phyloP scores from a whole-genome alignment of 495 filamentous ascomycete species.

The Aspergillus carlsbadensis region DNA sequence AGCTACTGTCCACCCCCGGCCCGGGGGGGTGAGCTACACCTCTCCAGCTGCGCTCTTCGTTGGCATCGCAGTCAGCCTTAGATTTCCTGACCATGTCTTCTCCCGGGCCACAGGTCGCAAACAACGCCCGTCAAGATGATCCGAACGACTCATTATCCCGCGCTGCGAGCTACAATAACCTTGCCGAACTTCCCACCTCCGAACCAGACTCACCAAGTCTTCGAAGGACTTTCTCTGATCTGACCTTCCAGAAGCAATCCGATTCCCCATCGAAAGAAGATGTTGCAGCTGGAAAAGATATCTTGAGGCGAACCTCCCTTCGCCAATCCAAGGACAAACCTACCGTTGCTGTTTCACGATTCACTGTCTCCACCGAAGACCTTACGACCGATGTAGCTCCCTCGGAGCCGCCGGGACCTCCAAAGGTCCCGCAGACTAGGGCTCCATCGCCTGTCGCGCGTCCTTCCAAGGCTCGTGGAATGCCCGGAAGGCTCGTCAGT shows the following conservation, averaged over 20 bases:
- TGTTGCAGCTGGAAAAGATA: constrained; percentile 46
- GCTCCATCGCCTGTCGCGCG: constrained; percentile 40
- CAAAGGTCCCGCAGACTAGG: constrained; percentile 32
- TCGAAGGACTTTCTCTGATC: constrained; percentile 47
- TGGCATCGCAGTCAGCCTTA: constrained; percentile 15
- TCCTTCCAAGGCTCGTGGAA: constrained; percentile 47
- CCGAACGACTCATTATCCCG: constrained; percentile 30
- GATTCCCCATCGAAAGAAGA: constrained; percentile 44
- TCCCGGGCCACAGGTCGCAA: constrained; percentile 25
- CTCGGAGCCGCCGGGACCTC: constrained; percentile 16
- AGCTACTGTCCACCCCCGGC: constrained; percentile 22
- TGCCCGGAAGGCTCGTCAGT: constrained; percentile 64
- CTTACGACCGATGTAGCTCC: constrained; percentile 28
- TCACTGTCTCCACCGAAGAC: constrained; percentile 40
- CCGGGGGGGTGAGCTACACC: constrained; percentile 32
- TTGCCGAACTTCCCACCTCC: constrained; percentile 27
- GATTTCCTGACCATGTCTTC: constrained; percentile 35
- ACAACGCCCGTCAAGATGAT: constrained; percentile 27
- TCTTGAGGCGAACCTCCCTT: constrained; percentile 43
- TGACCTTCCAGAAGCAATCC: constrained; percentile 32
- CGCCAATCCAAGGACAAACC: constrained; percentile 40
- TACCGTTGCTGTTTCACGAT: constrained; percentile 36
- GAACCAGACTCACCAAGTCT: constrained; percentile 28
- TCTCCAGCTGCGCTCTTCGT: constrained; percentile 15
- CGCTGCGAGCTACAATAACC: constrained; percentile 46